Percentiles rank a stretch among this genome's conserved stretches.
Evolutionary conservation across 352 stramenopile genomes (phyloP).

Genomic region (Pythium aristosporum): DNA sequence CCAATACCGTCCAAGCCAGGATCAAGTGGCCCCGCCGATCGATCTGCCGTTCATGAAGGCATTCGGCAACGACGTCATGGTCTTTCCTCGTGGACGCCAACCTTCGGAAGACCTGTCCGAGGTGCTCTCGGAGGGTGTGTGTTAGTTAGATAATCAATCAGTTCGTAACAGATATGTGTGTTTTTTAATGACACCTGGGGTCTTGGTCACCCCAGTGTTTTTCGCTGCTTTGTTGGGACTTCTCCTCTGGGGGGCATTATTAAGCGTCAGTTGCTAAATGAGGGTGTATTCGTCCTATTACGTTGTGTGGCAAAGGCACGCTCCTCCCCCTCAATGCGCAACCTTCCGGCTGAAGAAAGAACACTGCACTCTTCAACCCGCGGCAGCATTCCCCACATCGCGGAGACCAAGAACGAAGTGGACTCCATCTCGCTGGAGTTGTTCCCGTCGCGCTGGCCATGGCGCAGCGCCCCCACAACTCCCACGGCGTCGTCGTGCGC

Average conservation of each 20-base stretch:
- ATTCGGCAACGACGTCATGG: slow-evolving; percentile 60
- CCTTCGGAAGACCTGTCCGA: slow-evolving; percentile 78
- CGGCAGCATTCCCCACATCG: neutral
- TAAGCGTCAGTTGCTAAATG: slow-evolving; percentile 3
- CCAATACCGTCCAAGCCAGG: slow-evolving; percentile 26
- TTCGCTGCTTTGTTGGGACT: slow-evolving; percentile 7
- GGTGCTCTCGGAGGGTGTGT: slow-evolving; percentile 76
- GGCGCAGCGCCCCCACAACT: slow-evolving; percentile 12
- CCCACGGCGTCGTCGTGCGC: slow-evolving; percentile 32
- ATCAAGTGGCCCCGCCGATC: slow-evolving; percentile 38
- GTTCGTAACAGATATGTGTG: slow-evolving; percentile 7
- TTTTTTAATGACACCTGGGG: neutral
- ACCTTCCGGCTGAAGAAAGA: slow-evolving; percentile 29
- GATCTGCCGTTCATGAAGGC: slow-evolving; percentile 65
- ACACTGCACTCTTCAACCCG: slow-evolving; percentile 29
- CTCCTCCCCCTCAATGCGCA: slow-evolving; percentile 14
- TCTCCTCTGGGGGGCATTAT: slow-evolving; percentile 4
- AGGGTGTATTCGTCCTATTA: neutral
- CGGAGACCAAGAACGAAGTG: neutral
- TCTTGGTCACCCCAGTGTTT: slow-evolving; percentile 1
- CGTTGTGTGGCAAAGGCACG: neutral
- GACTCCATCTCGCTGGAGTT: neutral
- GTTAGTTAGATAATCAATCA: slow-evolving; percentile 36
- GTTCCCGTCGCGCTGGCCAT: neutral
- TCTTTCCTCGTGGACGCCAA: slow-evolving; percentile 61